Evolutionary conservation across 1,139 yeast genomes (phyloP).

Genomic region (Lodderomyces beijingensis): DNA sequence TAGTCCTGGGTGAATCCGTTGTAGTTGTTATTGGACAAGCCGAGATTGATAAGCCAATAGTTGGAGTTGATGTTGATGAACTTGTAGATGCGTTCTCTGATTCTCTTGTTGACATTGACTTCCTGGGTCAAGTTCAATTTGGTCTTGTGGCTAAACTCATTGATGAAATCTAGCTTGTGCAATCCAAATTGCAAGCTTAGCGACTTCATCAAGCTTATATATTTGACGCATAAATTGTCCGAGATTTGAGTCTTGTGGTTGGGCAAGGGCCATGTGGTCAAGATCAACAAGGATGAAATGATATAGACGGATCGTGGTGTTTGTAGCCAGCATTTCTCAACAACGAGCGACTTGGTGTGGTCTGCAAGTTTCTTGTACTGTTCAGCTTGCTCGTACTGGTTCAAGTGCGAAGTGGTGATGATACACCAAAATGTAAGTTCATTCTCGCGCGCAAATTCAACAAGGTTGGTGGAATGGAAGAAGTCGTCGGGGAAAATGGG

Average conservation of each 20-base stretch:
- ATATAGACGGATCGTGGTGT: constrained; percentile 45
- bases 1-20: constrained; percentile 42
- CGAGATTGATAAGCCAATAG: constrained; percentile 42
- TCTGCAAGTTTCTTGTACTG: constrained; percentile 24
- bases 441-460: constrained; percentile 25
- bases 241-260: constrained; percentile 25
- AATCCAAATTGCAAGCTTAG: constrained; percentile 42
- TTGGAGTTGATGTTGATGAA: constrained; percentile 42
- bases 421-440: constrained; percentile 43
- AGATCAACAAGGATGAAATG: constrained; percentile 34
- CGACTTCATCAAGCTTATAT: constrained; percentile 38
- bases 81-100: constrained; percentile 43
- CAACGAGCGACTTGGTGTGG: constrained; percentile 39
- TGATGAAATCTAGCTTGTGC: constrained; percentile 40
- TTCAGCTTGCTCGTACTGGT: constrained; percentile 4
- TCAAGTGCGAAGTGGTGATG: constrained; percentile 31
- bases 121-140: constrained; percentile 31
- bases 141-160: constrained; percentile 44
- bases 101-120: constrained; percentile 29
- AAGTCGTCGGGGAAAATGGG: constrained; percentile 42
- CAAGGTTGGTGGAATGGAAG: constrained; percentile 23
- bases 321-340: constrained; percentile 41
- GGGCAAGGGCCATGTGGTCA: constrained; percentile 50
- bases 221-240: constrained; percentile 36
- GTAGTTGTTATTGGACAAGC: constrained; percentile 35